Evolutionary conservation across 129 eudicot genomes (phyloP).

Genomic region (Flaveria sonorensis): DNA sequence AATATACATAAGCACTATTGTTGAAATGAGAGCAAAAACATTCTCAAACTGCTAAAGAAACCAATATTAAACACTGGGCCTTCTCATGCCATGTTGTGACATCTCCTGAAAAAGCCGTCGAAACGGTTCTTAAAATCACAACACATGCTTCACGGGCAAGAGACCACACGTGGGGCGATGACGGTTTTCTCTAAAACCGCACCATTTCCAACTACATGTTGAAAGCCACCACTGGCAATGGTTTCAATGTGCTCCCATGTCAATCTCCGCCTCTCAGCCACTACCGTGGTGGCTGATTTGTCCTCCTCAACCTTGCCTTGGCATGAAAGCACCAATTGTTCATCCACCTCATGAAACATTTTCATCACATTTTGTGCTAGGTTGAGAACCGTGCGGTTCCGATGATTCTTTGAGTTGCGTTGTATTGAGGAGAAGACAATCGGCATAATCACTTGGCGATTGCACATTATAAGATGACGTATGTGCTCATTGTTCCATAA

Average conservation of each 20-base stretch:
- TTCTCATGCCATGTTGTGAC: slow-evolving; percentile 6
- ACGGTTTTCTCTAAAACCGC: slow-evolving; percentile 38
- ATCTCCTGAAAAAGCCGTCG: slow-evolving; percentile 12
- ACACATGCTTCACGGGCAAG: slow-evolving; percentile 37
- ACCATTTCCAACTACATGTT: slow-evolving; percentile 33
- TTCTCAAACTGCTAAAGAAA: slow-evolving; percentile 10
- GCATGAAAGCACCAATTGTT: slow-evolving; percentile 54
- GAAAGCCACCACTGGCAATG: slow-evolving; percentile 37
- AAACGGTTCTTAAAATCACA: slow-evolving; percentile 8
- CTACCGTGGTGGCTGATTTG: slow-evolving; percentile 31
- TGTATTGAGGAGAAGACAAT: slow-evolving; percentile 63
- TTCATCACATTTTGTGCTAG: slow-evolving; percentile 64
- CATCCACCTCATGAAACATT: slow-evolving; percentile 59
- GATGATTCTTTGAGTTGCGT: slow-evolving; percentile 56
- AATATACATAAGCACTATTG: slow-evolving; percentile 3
- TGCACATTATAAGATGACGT: slow-evolving; percentile 51
- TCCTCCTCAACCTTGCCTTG: slow-evolving; percentile 57
- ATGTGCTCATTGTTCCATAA: slow-evolving; percentile 75
- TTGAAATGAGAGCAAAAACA: slow-evolving; percentile 18
- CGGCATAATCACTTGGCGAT: slow-evolving; percentile 68
- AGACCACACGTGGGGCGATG: slow-evolving; percentile 33
- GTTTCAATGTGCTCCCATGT: slow-evolving; percentile 67
- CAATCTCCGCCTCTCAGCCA: slow-evolving; percentile 56
- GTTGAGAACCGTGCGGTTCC: slow-evolving; percentile 75
- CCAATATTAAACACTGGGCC: slow-evolving; percentile 9